These are phyloP conservation scores for Phytophthora parvispora DNA, from an alignment of 352 stramenopile species.

Conservation along the genomic window DNA sequence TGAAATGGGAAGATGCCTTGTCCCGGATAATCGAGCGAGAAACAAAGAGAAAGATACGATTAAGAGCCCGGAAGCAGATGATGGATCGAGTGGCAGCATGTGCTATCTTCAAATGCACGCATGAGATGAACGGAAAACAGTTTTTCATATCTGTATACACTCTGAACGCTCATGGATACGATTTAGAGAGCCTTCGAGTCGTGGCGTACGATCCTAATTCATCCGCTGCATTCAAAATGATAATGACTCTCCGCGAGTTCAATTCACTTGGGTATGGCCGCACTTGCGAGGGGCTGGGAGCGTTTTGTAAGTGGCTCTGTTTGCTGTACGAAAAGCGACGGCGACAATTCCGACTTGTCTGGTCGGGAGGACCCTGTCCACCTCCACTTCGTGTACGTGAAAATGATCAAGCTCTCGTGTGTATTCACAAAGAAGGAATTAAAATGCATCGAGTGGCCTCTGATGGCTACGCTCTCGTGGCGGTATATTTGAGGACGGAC, in stretches of 20 bases:
- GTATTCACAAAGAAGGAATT: slow-evolving; percentile 72
- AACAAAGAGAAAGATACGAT: slow-evolving; percentile 4
- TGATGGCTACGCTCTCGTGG: slow-evolving; percentile 32
- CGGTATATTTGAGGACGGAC: slow-evolving; percentile 50
- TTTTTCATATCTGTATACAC: slow-evolving; percentile 57
- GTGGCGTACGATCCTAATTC: slow-evolving; percentile 63
- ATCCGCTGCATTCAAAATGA: slow-evolving; percentile 43
- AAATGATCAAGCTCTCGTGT: slow-evolving; percentile 56
- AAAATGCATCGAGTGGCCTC: slow-evolving; percentile 13
- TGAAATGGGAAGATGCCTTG: slow-evolving; percentile 60
- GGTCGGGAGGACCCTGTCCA: slow-evolving; percentile 64
- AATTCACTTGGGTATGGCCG: slow-evolving; percentile 59
- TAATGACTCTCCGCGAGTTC: slow-evolving; percentile 58
- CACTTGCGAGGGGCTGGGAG: slow-evolving; percentile 42
- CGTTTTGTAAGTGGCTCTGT: slow-evolving; percentile 74
- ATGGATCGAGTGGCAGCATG: slow-evolving; percentile 27
- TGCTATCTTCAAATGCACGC: slow-evolving; percentile 47
- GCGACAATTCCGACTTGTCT: slow-evolving; percentile 62
- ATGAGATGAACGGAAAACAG: slow-evolving; percentile 55
- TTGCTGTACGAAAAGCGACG: slow-evolving; percentile 65
- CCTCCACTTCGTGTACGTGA: slow-evolving; percentile 64
- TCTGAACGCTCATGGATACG: slow-evolving; percentile 53
- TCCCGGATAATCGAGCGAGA: slow-evolving; percentile 35
- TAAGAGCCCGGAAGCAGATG: slow-evolving; percentile 26
- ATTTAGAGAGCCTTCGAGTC: slow-evolving; percentile 57